phyloP scores from a whole-genome alignment of 2,329 filamentous ascomycete genomes.

The Neopestalotiopsis clavispora region DNA sequence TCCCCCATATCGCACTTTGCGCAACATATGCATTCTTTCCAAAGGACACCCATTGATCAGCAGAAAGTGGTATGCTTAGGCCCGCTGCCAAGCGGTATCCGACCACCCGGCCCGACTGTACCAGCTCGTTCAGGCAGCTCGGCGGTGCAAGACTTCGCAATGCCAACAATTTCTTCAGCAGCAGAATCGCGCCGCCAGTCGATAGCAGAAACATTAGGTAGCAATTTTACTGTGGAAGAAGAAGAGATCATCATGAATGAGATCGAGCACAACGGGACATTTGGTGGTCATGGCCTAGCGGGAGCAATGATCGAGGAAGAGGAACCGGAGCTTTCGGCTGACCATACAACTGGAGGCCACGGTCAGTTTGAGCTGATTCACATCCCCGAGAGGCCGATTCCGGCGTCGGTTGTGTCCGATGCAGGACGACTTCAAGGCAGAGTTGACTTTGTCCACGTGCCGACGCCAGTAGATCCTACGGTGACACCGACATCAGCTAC shows the following conservation, averaged over 20 bases:
- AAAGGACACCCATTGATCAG: constrained; percentile 57
- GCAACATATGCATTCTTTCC: constrained; percentile 41
- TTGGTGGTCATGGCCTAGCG: background rate
- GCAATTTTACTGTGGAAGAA: constrained; percentile 62
- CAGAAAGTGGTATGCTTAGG: constrained; percentile 60
- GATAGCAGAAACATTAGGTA: constrained; percentile 54
- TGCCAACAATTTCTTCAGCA: constrained; percentile 31
- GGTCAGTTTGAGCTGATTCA: constrained; percentile 17
- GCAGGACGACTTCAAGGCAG: constrained; percentile 12
- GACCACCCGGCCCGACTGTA: constrained; percentile 37
- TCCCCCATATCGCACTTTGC: constrained; percentile 26
- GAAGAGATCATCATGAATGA: constrained; percentile 33
- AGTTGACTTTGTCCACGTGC: constrained; percentile 17
- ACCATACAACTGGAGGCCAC: background rate
- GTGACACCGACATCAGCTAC: background rate
- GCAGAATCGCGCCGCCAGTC: constrained; percentile 32
- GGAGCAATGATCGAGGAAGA: background rate
- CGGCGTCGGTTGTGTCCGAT: background rate
- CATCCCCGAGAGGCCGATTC: constrained; percentile 16
- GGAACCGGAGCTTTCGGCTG: constrained; percentile 12
- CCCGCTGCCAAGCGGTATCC: constrained; percentile 54
- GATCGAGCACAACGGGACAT: background rate
- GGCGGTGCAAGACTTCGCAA: constrained; percentile 30
- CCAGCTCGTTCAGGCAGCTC: constrained; percentile 34
- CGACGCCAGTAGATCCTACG: constrained; percentile 8